Base-by-base conservation (phyloP, 2,329 filamentous ascomycete species). In the Gaeumannomyces sp. region DNA sequence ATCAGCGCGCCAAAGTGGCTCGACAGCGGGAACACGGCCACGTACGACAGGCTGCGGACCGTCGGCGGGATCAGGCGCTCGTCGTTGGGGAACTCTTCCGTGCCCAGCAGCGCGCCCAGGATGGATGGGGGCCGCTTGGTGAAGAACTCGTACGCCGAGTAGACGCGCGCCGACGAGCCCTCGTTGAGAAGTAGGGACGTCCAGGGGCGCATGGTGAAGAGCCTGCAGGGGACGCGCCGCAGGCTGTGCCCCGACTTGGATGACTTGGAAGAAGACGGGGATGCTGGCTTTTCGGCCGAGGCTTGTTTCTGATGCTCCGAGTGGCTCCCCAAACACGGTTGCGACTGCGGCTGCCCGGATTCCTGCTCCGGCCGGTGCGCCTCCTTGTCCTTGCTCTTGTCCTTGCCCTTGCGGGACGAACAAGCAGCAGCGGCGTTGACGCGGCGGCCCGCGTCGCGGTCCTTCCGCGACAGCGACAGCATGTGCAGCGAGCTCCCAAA, bases 101-200 rank as follows among this genome's bases (percentile, higher is more conserved):
- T 69, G 25, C 80, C 80, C 25, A 84, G 72, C 7, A 86, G 75
- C 16, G 81, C 79, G 28, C 80, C 79, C 1, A 91, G 76, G 65
- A 90, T 80, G 19, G 87, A 87, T 0, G 86, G 88, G 8, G 89
- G 83, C 1, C 81, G 79, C 59, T 86, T 85, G 50, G 87, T 79
- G 71, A 89, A 91, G 75, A 88, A 92, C 70, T 92, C 87, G 72
- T 91, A 89, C 4, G 85, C 87, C 60, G 83, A 83, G 75, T 91
- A 93, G 7, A 86, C 88, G 65, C 82, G 82, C n/a, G 89, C 82
- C 5, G 86, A 91, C 0, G 89, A 91, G 11, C 89, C 89, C 76
- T 94, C 90, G 72, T 93, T 93, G 68, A 92, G 83, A 2, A 84
- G 77, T 0, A 92, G 70, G 25, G 83, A 81, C 0, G 80, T 81